A percentile compares a stretch with the other conserved stretches of the same genome.
Conservation (phyloP, 2,329 filamentous ascomycete species). For the Coniochaeta ligniaria region DNA sequence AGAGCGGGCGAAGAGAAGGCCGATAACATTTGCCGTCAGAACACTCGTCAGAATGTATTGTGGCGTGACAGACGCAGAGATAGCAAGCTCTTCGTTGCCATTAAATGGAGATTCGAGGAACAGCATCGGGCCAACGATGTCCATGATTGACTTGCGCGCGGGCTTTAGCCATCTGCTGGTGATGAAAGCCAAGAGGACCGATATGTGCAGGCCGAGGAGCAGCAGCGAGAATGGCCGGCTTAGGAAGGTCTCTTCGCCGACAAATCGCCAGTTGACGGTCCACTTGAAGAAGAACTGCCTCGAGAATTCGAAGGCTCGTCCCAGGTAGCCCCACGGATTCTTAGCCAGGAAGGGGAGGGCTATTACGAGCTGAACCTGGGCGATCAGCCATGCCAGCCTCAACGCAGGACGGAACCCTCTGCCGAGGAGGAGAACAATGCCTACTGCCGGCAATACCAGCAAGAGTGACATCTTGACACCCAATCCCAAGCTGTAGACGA, state of each 20-base stretch:
- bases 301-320: slow-evolving; percentile 82
- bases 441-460: slow-evolving; percentile 74
- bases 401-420: slow-evolving; percentile 60
- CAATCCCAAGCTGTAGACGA: slow-evolving; percentile 70
- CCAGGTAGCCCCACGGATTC: slow-evolving; percentile 65
- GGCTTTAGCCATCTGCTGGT: slow-evolving; percentile 66
- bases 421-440: slow-evolving; percentile 66
- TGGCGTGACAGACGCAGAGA: slow-evolving; percentile 55
- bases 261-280: slow-evolving; percentile 98
- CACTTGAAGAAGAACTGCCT: slow-evolving; percentile 92
- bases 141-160: slow-evolving; percentile 47
- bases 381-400: slow-evolving; percentile 63
- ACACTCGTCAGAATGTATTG: slow-evolving; percentile 71
- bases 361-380: slow-evolving; percentile 66
- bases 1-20: slow-evolving; percentile 78
- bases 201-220: slow-evolving; percentile 59
- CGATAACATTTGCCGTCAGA: slow-evolving; percentile 68
- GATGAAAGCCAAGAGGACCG: slow-evolving; percentile 61
- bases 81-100: slow-evolving; percentile 44
- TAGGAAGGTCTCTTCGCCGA: slow-evolving; percentile 77
- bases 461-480: slow-evolving; percentile 95
- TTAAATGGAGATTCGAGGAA: slow-evolving; percentile 36
- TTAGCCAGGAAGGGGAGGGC: slow-evolving; percentile 60
- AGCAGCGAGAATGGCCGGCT: slow-evolving; percentile 57
- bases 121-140: slow-evolving; percentile 41